Evolutionary conservation across 192 early-diverging fungal genomes (phyloP), one percentile per base, ranked within the genome.

Genomic region (Coemansia furcata): DNA sequence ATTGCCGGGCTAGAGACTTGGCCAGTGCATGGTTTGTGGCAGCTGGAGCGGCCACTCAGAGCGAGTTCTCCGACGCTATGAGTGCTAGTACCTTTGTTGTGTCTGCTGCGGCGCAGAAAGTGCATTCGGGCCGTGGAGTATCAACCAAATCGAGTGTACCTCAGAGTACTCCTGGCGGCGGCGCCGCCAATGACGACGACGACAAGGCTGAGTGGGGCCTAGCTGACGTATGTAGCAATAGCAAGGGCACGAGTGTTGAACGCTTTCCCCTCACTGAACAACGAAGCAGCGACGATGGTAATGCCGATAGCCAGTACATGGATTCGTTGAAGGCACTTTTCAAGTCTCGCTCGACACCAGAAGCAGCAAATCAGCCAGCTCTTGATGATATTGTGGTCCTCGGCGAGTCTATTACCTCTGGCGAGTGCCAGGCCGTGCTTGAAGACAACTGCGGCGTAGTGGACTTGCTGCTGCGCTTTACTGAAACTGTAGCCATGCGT

Each of bases 381-480:
- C 35, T 2, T 38, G 19, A 10, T 9, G 12, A 17, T n/a, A 2
- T 9, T 38, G 37, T 17, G 58, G 36, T 17, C 2, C 7, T 19
- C 8, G 19, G 4, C 36, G 32, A 23, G n/a, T 21, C 4, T 33
- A 39, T 60, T 21, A 35, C 44, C 6, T 23, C 38, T 17, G 23
- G 10, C 39, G 62, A 69, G 35, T 82, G 71, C 36, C 40, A 40
- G 14, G 39, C 23, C 52, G 11, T 63, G 1, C 32, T 76, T 21
- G 44, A 29, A 4, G 75, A 21, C 17, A 81, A 82, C 21, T 4
- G 30, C 6, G 69, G 68, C 54, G 42, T 50, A 5, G 40, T 82
- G 19, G 80, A 82, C n/a, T 26, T 77, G 65, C 58, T 82, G 19
- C 30, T 65, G 12, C 68, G 71, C 14, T 77, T 62, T 47, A 35